These are phyloP conservation scores for Fusarium penzigii DNA, from an alignment of 2,329 filamentous ascomycete species.

Conservation along the genomic window DNA sequence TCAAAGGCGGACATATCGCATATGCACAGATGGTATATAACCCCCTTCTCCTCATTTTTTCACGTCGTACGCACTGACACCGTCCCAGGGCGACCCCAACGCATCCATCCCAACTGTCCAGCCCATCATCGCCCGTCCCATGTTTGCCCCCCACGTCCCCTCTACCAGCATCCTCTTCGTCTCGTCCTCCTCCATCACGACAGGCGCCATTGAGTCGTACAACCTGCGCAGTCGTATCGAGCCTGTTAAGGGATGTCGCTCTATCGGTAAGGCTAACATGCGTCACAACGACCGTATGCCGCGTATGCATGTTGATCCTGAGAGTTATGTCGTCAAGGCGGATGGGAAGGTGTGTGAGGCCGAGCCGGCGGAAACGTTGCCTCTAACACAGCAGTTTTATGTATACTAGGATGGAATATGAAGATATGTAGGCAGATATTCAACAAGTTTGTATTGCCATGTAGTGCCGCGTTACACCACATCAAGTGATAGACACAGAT, in stretches of 20 bases:
- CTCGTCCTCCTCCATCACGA: slow-evolving; percentile 68
- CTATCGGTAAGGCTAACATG: slow-evolving; percentile 82
- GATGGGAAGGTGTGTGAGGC: slow-evolving; percentile 75
- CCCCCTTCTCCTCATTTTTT: neutral
- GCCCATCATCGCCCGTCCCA: slow-evolving; percentile 78
- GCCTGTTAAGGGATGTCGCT: slow-evolving; percentile 74
- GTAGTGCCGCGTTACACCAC: no score
- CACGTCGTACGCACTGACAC: slow-evolving; percentile 1
- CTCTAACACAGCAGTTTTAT: slow-evolving; percentile 76
- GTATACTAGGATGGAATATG: slow-evolving; percentile 58
- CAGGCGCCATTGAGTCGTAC: slow-evolving; percentile 70
- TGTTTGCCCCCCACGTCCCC: slow-evolving; percentile 79
- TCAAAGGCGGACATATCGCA: slow-evolving; percentile 87
- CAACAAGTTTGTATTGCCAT: no score
- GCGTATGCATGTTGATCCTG: slow-evolving; percentile 87
- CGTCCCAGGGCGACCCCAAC: slow-evolving; percentile 70
- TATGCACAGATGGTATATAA: slow-evolving; percentile 76
- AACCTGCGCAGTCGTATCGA: slow-evolving; percentile 78
- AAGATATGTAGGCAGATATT: neutral
- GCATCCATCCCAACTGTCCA: slow-evolving; percentile 86
- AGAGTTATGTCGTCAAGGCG: slow-evolving; percentile 85
- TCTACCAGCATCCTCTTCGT: slow-evolving; percentile 80
- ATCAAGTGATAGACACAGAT: no score
- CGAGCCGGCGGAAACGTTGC: slow-evolving; percentile 69
- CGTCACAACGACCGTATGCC: slow-evolving; percentile 84